phyloP scores from a whole-genome alignment of 441 rosid genomes.

The Euphorbia celastroides region DNA sequence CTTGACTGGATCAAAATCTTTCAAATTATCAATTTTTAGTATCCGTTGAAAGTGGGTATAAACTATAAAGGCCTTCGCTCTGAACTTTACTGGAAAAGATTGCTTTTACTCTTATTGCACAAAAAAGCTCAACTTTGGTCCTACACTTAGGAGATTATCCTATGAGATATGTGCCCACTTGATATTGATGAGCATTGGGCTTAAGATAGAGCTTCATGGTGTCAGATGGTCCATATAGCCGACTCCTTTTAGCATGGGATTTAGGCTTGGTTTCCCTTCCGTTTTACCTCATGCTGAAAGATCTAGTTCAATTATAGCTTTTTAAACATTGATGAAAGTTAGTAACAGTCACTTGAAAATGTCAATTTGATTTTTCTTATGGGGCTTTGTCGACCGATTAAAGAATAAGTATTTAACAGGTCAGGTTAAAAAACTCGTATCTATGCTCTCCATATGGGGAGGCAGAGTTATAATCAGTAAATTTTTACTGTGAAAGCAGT shows the following conservation, averaged over 20 bases:
- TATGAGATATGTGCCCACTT: too few relatives aligned
- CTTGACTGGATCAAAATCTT: not conserved
- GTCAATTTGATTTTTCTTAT: not conserved
- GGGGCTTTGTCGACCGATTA: too few relatives aligned
- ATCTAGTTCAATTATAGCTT: not conserved
- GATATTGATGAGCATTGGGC: too few relatives aligned
- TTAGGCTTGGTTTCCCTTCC: too few relatives aligned
- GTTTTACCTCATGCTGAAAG: not conserved
- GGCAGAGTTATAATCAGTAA: not conserved
- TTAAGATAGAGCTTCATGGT: too few relatives aligned
- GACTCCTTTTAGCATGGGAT: too few relatives aligned
- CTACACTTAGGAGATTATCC: not conserved
- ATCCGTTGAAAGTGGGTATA: not conserved
- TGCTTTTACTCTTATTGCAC: not conserved
- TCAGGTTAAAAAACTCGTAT: not conserved
- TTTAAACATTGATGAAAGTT: not conserved
- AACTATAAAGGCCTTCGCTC: not conserved
- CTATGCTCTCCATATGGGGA: not conserved
- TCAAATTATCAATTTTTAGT: not conserved
- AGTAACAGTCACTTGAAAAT: not conserved
- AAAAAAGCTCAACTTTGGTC: not conserved
- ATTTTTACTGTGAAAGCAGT: not conserved
- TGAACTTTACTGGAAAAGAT: not conserved
- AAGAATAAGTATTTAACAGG: not conserved
- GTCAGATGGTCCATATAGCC: too few relatives aligned